Base-by-base conservation (phyloP, 2,329 filamentous ascomycete species). In the Hypoxylon sp. region DNA sequence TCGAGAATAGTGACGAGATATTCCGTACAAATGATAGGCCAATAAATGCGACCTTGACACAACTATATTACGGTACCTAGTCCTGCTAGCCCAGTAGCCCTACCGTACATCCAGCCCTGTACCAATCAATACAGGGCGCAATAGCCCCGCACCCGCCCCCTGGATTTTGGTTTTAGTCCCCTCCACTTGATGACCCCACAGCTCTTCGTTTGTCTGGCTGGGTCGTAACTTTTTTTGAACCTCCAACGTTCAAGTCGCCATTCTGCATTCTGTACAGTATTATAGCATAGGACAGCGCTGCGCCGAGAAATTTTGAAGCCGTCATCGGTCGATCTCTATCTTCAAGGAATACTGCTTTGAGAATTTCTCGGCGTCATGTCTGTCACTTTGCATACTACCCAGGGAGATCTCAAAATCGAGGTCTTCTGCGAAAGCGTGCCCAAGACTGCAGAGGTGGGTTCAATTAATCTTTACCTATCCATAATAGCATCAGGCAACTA, bases 381-480 rank as follows among this genome's bases (percentile, higher is more conserved):
- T 11, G 87, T 90, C 70, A 91, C 89, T 10, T 87, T 99, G 13
- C 94, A 98, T 81, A 99, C 96, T 54, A 93, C 90, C 55, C 87
- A 92, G 58, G 96, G 96, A 78, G 91, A 96, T 81, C 87, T 99
- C 79, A 99, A 98, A 83, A 88, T 98, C 75, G 96, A 98, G 81
- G 85, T 99, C 73, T 98, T 98, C 83, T 98, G 95, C 84, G 94
- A 98, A 80, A 91, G 92, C 74, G 94, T 97, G 33, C 96, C 96
- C 70, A 94, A 95, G 80, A 97, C 96, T 0, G 92, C 94, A 70
- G 93, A 97, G 83, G 91, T 91, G 83, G 62, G 82, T 74, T 29
- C 29, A 56, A 39, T 37, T 37, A 13, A 17, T 37, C 11, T 29
- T 65, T 24, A 9, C 35, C 54, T 31, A 31, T 26, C 44, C 65